Base-by-base conservation (phyloP, 2,329 filamentous ascomycete genomes). In the Magnaporthiopsis incrustans region DNA sequence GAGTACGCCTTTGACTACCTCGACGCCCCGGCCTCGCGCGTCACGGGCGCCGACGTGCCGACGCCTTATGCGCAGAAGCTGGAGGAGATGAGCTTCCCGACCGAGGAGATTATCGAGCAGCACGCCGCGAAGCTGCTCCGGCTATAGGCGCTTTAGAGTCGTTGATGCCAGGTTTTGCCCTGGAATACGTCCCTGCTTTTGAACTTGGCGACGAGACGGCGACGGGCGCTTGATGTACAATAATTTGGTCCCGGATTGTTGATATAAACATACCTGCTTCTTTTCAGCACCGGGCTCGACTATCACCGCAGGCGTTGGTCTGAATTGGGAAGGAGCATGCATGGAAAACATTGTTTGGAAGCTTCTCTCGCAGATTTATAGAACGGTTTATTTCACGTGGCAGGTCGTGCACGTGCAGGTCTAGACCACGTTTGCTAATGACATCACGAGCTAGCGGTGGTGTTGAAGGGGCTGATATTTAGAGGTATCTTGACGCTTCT, bases 1-100 rank as follows among this genome's bases (percentile, higher is more conserved):
- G 95, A 99, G 81, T 99, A 98, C 78, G 93, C 87, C 68, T 99
- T 98, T 75, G 95, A 99, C 82, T 98, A 96, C 82, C 89, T 99
- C 69, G 89, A 97, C 73, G 92, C 92, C 64, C 95, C 95, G 60
- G 95, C 92, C 67, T 90, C 94, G 78, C 89, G 95, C 77, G 88
- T 99, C 73, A 98, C 95, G 66, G 95, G 95, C 76, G 94, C 95
- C 69, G 95, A 99, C 77, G 95, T 99, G 15, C 95, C 95, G 61
- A 99, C 95, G 10, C 95, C 95, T 53, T 98, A 99, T 76, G 94
- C 95, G 65, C 83, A 89, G 78, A 91, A 91, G 76, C 85, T 99
- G 65, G 95, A 99, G 85, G 88, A 95, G 79, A 89, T 99, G 91
- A 84, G 84, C 73, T 99, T 99, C 89, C 95, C 95, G 62, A 91